Evolutionary conservation across 768 basidiomycete species (phyloP).

Genomic region (Boletus fagicola): DNA sequence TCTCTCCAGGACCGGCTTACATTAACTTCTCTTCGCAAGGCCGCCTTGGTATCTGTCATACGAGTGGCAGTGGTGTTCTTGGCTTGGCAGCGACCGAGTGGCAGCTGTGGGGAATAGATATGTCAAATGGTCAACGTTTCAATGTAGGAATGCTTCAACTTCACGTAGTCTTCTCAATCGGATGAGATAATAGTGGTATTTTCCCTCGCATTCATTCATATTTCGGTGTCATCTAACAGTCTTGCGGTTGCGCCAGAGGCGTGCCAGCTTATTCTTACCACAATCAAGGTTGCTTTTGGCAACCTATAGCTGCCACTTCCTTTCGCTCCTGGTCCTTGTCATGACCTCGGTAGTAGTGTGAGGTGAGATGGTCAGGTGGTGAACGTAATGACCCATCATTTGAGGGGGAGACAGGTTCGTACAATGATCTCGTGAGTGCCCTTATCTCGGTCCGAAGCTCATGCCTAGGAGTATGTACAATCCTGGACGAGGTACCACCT

Average conservation of each 20-base stretch:
- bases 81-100: conserved; percentile 7
- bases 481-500: neutral
- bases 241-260: neutral
- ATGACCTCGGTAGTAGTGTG: neutral
- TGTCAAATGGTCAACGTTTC: neutral
- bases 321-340: neutral
- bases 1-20: neutral
- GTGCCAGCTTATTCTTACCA: neutral
- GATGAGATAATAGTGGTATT: neutral
- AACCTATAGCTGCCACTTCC: neutral
- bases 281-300: neutral
- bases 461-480: neutral
- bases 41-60: neutral
- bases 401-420: neutral
- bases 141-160: neutral
- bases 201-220: conserved; percentile 2
- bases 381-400: neutral
- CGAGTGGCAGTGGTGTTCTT: neutral
- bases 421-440: neutral
- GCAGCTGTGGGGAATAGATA: neutral
- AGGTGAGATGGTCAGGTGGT: neutral
- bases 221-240: neutral
- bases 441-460: conserved; percentile 7
- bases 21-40: neutral
- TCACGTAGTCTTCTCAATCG: neutral